A percentile compares a stretch with the other conserved stretches of the same genome.
phyloP scores from a whole-genome alignment of 2,329 filamentous ascomycete species.

The Aureobasidium leucospermi region DNA sequence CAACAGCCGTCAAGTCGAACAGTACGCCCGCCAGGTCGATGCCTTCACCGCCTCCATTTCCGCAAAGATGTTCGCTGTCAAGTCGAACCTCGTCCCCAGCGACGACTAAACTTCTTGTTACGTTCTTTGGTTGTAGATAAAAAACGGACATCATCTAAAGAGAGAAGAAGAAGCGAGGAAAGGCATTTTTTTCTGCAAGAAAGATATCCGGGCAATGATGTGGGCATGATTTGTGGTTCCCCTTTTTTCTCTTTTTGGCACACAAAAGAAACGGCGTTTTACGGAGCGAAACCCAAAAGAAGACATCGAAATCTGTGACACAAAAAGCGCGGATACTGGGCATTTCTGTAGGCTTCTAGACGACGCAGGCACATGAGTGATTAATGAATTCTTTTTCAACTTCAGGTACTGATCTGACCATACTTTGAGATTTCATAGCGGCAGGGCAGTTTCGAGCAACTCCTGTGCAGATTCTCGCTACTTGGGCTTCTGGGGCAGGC shows the following conservation, averaged over 20 bases:
- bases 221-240: conserved; percentile 3
- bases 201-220: conserved; percentile 8
- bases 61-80: conserved; percentile 96
- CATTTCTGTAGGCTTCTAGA: conserved; percentile 11
- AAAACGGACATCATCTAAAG: neutral
- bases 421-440: neutral
- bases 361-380: conserved; percentile 13
- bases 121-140: conserved; percentile 1
- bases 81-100: conserved; percentile 58
- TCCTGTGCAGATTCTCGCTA: too few species aligned
- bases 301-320: conserved; percentile 9
- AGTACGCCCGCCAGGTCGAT: conserved; percentile 96
- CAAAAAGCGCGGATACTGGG: conserved; percentile 9
- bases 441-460: too few species aligned
- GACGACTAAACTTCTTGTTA: conserved; percentile 27
- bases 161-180: neutral
- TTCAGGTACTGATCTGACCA: neutral
- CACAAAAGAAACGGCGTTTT: conserved; percentile 3
- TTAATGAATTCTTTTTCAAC: conserved; percentile 13
- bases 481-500: too few species aligned
- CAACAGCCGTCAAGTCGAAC: conserved; percentile 92
- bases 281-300: conserved; percentile 10
- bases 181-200: conserved; percentile 2
- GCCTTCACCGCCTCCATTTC: conserved; percentile 87
- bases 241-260: neutral